Conservation (phyloP, 2,329 filamentous ascomycete species). For the Zelopaecilomyces penicillatus region DNA sequence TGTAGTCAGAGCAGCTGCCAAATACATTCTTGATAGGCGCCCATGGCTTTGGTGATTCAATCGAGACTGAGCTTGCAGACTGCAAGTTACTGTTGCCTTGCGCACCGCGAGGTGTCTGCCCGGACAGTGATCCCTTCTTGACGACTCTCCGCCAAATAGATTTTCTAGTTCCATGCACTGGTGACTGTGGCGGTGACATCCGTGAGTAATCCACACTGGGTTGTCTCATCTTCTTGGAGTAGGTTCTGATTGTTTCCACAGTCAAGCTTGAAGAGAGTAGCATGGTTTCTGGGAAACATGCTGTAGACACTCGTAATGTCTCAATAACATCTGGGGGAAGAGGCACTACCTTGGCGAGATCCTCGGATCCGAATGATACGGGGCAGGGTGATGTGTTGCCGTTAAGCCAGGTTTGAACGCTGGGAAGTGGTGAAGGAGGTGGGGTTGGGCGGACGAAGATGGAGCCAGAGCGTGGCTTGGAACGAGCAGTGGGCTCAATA, state of each 20-base stretch:
- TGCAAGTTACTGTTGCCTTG: conserved; percentile 6
- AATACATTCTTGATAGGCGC: conserved; percentile 43
- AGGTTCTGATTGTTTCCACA: conserved; percentile 49
- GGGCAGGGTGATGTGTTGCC: conserved; percentile 22
- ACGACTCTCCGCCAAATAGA: conserved; percentile 31
- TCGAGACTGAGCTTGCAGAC: conserved; percentile 10
- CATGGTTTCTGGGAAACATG: conserved; percentile 53
- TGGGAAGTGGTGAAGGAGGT: conserved; percentile 26
- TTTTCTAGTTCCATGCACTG: conserved; percentile 13
- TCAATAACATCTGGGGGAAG: conserved; percentile 47
- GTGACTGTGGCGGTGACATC: conserved; percentile 12
- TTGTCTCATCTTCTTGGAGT: conserved; percentile 45
- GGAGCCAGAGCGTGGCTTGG: conserved; percentile 3
- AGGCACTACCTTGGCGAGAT: conserved; percentile 33
- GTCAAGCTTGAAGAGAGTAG: conserved; percentile 46
- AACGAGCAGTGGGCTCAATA: background rate
- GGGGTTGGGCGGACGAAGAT: conserved; percentile 24
- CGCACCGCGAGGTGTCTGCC: conserved; percentile 1
- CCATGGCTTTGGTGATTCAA: conserved; percentile 29
- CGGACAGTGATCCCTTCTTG: conserved; percentile 6
- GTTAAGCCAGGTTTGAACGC: conserved; percentile 28
- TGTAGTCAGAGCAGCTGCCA: conserved; percentile 41
- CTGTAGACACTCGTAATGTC: conserved; percentile 43
- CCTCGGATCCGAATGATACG: conserved; percentile 23
- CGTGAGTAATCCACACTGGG: conserved; percentile 18